Conservation (phyloP, 1,284 basidiomycete genomes). For the Trichosporon inkin region DNA sequence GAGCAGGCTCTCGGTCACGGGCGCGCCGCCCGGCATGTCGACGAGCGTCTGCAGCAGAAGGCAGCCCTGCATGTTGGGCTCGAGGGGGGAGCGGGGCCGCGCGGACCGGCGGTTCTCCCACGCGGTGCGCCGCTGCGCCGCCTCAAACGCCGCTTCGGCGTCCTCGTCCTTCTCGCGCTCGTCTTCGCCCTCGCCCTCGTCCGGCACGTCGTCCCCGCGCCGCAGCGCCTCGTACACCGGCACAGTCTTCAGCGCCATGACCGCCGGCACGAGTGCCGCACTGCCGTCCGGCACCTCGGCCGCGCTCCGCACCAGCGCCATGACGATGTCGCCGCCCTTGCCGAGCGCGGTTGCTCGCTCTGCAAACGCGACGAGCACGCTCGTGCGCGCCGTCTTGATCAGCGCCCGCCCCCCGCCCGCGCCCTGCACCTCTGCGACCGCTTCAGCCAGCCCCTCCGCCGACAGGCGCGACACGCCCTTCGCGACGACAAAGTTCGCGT, state of each 20-base stretch:
- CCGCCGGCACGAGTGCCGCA: conserved; percentile 59
- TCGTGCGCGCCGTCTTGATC: conserved; percentile 58
- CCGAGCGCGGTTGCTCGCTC: conserved; percentile 60
- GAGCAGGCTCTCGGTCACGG: conserved; percentile 62
- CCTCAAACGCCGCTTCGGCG: conserved; percentile 42
- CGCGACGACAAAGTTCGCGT: conserved; percentile 85
- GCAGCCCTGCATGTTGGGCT: conserved; percentile 77
- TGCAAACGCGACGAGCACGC: conserved; percentile 66
- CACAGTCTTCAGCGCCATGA: conserved; percentile 61
- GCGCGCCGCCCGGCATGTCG: conserved; percentile 62
- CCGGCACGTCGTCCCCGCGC: conserved; percentile 28
- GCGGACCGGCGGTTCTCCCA: conserved; percentile 45
- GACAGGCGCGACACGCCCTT: conserved; percentile 64
- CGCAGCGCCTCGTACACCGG: conserved; percentile 52
- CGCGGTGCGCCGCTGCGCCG: conserved; percentile 33
- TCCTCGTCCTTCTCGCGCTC: conserved; percentile 30
- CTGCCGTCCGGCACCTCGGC: conserved; percentile 60
- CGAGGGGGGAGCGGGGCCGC: conserved; percentile 46
- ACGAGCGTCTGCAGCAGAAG: conserved; percentile 77
- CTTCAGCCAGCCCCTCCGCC: conserved; percentile 57
- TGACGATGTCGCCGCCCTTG: conserved; percentile 36
- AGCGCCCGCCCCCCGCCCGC: conserved; percentile 54
- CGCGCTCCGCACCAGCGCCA: conserved; percentile 60
- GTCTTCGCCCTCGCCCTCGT: conserved; percentile 26
- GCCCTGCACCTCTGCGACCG: conserved; percentile 59